Conservation (phyloP, 768 basidiomycete genomes). For the Boletellus ananiceps region DNA sequence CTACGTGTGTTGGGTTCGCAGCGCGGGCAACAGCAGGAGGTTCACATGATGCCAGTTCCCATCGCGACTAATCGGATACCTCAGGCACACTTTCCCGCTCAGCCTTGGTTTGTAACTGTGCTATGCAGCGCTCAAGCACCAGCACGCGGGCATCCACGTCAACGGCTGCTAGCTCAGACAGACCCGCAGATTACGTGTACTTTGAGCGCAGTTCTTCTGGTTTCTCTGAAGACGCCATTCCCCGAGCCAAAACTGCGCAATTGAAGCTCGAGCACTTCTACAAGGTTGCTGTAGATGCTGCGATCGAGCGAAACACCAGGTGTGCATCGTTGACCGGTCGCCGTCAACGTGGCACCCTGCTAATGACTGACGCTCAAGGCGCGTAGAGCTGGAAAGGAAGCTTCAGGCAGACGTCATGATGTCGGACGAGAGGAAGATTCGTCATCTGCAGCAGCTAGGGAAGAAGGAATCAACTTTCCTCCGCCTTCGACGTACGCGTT, state of each 20-base stretch:
- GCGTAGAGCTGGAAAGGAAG: slow-evolving; percentile 81
- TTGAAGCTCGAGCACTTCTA: slow-evolving; percentile 96
- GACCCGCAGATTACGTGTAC: slow-evolving; percentile 77
- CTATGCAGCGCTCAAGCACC: slow-evolving; percentile 31
- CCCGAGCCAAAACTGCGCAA: slow-evolving; percentile 86
- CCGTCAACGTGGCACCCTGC: not conserved
- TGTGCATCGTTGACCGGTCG: slow-evolving; percentile 29
- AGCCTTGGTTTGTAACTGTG: not conserved
- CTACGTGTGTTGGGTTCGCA: no score
- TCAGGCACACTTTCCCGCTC: not conserved
- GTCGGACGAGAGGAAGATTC: slow-evolving; percentile 81
- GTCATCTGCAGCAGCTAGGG: slow-evolving; percentile 78
- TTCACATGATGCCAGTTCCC: slow-evolving; percentile 5
- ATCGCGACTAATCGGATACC: slow-evolving; percentile 13
- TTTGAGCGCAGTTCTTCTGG: slow-evolving; percentile 77
- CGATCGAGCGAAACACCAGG: slow-evolving; percentile 92
- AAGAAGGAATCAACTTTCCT: slow-evolving; percentile 88
- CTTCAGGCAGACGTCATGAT: slow-evolving; percentile 64
- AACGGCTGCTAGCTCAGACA: slow-evolving; percentile 26
- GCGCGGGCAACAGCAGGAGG: no score
- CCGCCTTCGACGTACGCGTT: slow-evolving; percentile 80
- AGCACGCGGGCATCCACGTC: slow-evolving; percentile 27
- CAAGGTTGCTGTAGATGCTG: slow-evolving; percentile 93
- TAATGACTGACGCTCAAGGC: slow-evolving; percentile 42
- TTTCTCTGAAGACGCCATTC: slow-evolving; percentile 77